Evolutionary conservation across 106 monocot species (phyloP).

Genomic region (Xerophyta viscosa): DNA sequence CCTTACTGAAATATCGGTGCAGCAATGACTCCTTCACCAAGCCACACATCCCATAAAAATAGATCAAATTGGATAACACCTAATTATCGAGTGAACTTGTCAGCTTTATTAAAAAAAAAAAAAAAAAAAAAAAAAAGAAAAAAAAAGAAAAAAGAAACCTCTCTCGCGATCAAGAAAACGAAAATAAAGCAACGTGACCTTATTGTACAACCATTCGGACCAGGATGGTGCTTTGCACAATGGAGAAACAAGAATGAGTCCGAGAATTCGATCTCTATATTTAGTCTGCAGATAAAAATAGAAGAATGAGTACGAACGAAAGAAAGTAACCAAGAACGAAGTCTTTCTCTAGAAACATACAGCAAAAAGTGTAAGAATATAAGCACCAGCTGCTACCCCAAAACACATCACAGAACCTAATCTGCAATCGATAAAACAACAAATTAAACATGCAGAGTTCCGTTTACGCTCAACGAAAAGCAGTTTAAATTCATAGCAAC

Average conservation of each 20-base stretch:
- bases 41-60: conserved; percentile 83
- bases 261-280: conserved; percentile 51
- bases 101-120: not conserved
- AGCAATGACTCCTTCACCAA: conserved; percentile 56
- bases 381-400: conserved; percentile 68
- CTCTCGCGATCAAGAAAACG: too few species aligned
- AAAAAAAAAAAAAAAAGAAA: not conserved
- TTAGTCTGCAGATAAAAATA: conserved; percentile 28
- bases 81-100: conserved; percentile 14
- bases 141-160: not conserved
- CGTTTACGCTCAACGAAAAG: too few species aligned
- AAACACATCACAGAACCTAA: conserved; percentile 73
- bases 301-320: not conserved
- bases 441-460: conserved; percentile 1
- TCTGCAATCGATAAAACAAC: conserved; percentile 18
- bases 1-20: conserved; percentile 84
- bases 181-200: too few species aligned
- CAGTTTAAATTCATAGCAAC: too few species aligned
- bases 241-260: conserved; percentile 67
- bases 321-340: not conserved
- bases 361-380: conserved; percentile 71
- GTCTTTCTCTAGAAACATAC: conserved; percentile 26
- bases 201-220: conserved; percentile 76
- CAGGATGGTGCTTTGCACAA: conserved; percentile 78
- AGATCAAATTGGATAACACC: conserved; percentile 69